Conservation (phyloP, 2,329 filamentous ascomycete genomes). For the Tolypocladium inflatum region DNA sequence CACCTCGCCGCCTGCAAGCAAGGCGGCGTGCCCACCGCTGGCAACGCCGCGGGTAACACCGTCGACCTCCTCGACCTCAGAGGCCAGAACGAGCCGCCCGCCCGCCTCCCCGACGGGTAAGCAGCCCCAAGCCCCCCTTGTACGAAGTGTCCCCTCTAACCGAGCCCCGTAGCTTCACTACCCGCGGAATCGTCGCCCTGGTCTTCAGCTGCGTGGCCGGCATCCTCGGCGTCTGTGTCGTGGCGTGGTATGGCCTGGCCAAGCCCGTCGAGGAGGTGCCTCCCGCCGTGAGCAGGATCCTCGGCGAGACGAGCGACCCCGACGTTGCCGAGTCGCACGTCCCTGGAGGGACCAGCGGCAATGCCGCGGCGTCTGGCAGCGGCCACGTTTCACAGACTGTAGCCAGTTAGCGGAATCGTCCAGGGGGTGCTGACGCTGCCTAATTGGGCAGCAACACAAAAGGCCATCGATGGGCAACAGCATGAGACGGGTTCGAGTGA, state of each 20-base stretch:
- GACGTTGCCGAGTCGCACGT: background rate
- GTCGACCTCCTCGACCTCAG: constrained; percentile 51
- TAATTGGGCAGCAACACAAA: background rate
- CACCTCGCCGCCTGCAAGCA: constrained; percentile 50
- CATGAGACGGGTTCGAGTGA: background rate
- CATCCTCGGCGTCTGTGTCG: constrained; percentile 55
- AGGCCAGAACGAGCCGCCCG: constrained; percentile 48
- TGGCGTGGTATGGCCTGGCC: constrained; percentile 54
- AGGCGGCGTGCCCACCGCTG: constrained; percentile 38
- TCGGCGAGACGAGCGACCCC: constrained; percentile 1
- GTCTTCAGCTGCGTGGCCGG: constrained; percentile 63
- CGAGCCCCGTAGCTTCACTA: constrained; percentile 43
- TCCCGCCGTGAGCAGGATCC: background rate
- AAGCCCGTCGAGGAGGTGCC: constrained; percentile 8
- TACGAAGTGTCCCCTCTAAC: background rate
- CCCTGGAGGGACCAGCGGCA: background rate
- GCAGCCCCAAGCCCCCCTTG: constrained; percentile 10
- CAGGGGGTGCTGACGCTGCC: background rate
- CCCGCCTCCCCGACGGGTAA: constrained; percentile 51
- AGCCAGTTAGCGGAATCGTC: background rate
- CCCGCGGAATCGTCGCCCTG: constrained; percentile 62
- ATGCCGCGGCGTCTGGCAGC: background rate
- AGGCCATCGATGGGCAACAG: background rate
- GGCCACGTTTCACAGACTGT: background rate
- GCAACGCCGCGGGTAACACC: constrained; percentile 70